Conservation (phyloP, 2,329 filamentous ascomycete genomes). For the Claviceps digitariae region DNA sequence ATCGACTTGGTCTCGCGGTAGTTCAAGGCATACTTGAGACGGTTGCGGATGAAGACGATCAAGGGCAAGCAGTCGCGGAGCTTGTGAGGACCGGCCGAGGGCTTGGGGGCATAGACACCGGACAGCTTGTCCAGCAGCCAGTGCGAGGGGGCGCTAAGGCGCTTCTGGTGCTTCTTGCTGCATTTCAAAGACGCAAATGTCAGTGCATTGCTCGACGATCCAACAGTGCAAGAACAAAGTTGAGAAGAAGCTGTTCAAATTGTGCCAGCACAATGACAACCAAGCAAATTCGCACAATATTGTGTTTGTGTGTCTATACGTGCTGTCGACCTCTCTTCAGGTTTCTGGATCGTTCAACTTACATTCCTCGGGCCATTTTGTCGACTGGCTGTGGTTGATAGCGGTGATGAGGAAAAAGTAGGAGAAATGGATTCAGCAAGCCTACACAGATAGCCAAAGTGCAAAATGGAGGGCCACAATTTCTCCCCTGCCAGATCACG, state of each 20-base stretch:
- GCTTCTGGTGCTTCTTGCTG: conserved; percentile 99
- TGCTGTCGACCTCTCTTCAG: background rate
- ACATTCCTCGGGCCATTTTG: conserved; percentile 55
- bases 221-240: too few relatives aligned
- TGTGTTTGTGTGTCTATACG: background rate
- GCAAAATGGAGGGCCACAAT: conserved; percentile 17
- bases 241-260: background rate
- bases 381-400: conserved; percentile 25
- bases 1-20: conserved; percentile 94
- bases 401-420: conserved; percentile 21
- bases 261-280: background rate
- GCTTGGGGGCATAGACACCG: conserved; percentile 64
- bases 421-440: conserved; percentile 11
- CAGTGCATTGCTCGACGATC: background rate
- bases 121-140: conserved; percentile 99
- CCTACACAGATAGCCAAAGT: conserved; percentile 9
- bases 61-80: conserved; percentile 96
- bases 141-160: conserved; percentile 96
- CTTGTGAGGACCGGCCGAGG: conserved; percentile 91
- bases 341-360: conserved; percentile 20
- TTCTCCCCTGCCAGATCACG: conserved; percentile 14
- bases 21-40: conserved; percentile 99
- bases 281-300: background rate
- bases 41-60: conserved; percentile 94
- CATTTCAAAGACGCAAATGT: conserved; percentile 7